Evolutionary conservation across 2,329 filamentous ascomycete genomes (phyloP).

Genomic region (Calonectria naviculata): DNA sequence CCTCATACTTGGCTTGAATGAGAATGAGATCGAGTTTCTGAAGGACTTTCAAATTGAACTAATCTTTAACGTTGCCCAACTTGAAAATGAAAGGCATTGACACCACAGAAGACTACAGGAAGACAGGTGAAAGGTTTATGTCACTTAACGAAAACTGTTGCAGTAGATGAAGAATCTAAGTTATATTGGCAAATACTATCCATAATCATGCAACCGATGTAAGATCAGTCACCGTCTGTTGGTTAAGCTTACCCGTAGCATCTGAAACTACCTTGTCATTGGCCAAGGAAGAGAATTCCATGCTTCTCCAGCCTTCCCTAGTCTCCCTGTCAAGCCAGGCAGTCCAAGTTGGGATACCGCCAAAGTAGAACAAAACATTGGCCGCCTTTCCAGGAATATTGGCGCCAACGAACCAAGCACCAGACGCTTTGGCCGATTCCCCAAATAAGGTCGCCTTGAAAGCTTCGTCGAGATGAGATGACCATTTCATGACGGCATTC

Average conservation of each 20-base stretch:
- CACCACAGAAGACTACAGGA: no score
- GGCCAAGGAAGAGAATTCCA: not conserved
- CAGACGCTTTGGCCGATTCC: constrained; percentile 7
- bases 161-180: no score
- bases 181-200: no score
- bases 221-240: not conserved
- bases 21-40: no score
- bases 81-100: no score
- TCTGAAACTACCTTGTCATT: not conserved
- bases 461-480: constrained; percentile 28
- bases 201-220: not conserved
- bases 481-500: constrained; percentile 27
- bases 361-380: constrained; percentile 23
- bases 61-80: no score
- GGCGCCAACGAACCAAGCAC: constrained; percentile 26
- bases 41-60: no score
- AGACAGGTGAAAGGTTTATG: no score
- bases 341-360: constrained; percentile 16
- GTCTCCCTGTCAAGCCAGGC: constrained; percentile 18
- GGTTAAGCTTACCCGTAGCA: not conserved
- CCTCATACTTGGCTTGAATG: no score
- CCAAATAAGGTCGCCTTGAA: constrained; percentile 48
- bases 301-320: constrained; percentile 11
- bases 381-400: constrained; percentile 21
- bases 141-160: no score